Percentiles rank a stretch among this genome's conserved stretches.
Evolutionary conservation across 2,329 filamentous ascomycete species (phyloP).

Genomic region (Pseudogymnoascus sp.): DNA sequence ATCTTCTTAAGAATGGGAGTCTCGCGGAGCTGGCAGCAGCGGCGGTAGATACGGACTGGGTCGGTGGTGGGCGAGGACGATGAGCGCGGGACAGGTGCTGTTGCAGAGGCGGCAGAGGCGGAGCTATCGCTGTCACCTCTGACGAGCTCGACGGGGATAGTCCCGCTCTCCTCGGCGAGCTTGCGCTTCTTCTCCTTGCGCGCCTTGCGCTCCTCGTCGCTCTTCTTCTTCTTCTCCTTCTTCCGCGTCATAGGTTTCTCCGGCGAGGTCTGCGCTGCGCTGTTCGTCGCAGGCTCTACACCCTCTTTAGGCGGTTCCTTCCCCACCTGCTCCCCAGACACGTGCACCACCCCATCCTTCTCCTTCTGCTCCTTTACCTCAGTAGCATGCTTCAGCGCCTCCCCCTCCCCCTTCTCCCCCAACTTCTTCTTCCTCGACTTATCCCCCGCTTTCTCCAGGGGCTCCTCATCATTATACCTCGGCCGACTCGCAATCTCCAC

Average conservation of each 20-base stretch:
- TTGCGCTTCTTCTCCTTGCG: constrained; percentile 81
- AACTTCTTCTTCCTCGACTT: constrained; percentile 55
- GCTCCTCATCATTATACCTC: constrained; percentile 51
- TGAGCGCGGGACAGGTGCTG: constrained; percentile 35
- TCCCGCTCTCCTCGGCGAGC: constrained; percentile 79
- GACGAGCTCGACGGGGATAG: constrained; percentile 73
- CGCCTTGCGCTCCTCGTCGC: constrained; percentile 85
- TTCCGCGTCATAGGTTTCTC: constrained; percentile 51
- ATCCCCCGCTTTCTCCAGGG: constrained; percentile 38
- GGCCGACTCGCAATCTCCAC: constrained; percentile 91
- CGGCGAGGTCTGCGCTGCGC: constrained; percentile 10
- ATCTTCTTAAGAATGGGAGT: constrained; percentile 87
- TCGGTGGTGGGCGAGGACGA: constrained; percentile 76
- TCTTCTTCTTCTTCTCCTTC: constrained; percentile 93
- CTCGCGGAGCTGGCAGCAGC: constrained; percentile 89
- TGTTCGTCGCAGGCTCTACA: constrained; percentile 24
- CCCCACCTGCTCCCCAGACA: constrained; percentile 32
- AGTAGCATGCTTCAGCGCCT: constrained; percentile 60
- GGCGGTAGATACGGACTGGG: constrained; percentile 81
- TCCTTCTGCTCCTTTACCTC: constrained; percentile 51
- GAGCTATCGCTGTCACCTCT: constrained; percentile 56
- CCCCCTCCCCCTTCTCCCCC: constrained; percentile 63
- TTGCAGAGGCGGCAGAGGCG: constrained; percentile 25
- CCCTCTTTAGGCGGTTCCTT: constrained; percentile 33
- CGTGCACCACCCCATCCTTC: constrained; percentile 35